Conservation (phyloP, 2,329 filamentous ascomycete genomes). For the Cladophialophora carrionii region DNA sequence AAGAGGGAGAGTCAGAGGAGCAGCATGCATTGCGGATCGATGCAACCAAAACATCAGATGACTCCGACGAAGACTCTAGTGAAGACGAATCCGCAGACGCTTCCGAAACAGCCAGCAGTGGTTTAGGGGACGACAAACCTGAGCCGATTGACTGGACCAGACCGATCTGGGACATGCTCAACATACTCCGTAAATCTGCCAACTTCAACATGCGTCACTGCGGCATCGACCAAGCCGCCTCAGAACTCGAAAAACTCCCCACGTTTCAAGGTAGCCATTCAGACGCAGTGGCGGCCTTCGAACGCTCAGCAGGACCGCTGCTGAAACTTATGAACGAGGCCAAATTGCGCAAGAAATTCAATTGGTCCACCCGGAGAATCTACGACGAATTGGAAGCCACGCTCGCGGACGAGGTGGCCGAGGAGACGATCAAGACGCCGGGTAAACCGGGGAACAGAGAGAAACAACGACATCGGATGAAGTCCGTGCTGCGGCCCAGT, state of each 20-base stretch:
- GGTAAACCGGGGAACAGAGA: conserved; percentile 23
- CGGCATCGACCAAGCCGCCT: conserved; percentile 37
- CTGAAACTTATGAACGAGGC: conserved; percentile 39
- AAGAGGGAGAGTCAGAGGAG: conserved; percentile 11
- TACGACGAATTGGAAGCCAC: conserved; percentile 39
- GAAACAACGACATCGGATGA: conserved; percentile 40
- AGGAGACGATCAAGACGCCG: conserved; percentile 36
- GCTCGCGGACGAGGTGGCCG: conserved; percentile 37
- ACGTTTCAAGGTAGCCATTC: conserved; percentile 32
- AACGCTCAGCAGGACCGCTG: conserved; percentile 35
- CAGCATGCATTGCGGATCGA: neutral
- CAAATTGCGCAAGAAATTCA: conserved; percentile 40
- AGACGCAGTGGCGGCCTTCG: conserved; percentile 35
- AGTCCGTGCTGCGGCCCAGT: conserved; percentile 52
- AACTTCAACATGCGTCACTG: conserved; percentile 38
- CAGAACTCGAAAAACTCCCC: conserved; percentile 35
- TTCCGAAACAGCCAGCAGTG: conserved; percentile 24
- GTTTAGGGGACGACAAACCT: conserved; percentile 21
- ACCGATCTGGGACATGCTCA: conserved; percentile 38
- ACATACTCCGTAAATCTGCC: conserved; percentile 36
- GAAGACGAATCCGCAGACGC: conserved; percentile 36
- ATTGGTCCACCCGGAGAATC: conserved; percentile 39
- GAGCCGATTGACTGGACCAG: conserved; percentile 37
- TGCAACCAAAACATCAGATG: conserved; percentile 39
- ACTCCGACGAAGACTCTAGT: conserved; percentile 39